Evolutionary conservation across 2,329 filamentous ascomycete species (phyloP).

Genomic region (Monosporascus ibericus): DNA sequence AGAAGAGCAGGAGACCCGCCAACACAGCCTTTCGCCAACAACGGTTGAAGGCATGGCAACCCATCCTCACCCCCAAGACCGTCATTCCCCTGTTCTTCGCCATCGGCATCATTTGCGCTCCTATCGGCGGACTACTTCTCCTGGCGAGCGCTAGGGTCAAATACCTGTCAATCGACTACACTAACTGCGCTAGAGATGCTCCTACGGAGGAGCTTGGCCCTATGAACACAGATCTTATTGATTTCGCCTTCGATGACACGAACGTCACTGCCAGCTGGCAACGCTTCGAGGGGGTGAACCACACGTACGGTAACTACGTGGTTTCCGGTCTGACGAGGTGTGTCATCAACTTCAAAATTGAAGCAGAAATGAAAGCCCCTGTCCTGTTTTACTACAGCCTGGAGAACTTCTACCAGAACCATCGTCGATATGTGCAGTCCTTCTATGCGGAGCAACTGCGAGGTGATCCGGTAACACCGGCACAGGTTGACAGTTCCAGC

Average conservation of each 20-base stretch:
- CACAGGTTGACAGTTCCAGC: constrained; percentile 58
- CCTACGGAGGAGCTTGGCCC: constrained; percentile 28
- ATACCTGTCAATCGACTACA: constrained; percentile 89
- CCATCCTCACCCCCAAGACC: constrained; percentile 91
- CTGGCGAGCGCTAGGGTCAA: constrained; percentile 86
- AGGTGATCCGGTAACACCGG: constrained; percentile 56
- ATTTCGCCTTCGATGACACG: constrained; percentile 62
- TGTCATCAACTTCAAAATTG: constrained; percentile 70
- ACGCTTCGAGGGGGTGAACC: constrained; percentile 26
- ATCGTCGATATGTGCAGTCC: constrained; percentile 90
- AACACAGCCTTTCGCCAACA: constrained; percentile 98
- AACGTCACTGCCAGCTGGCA: constrained; percentile 33
- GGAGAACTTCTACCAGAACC: constrained; percentile 98
- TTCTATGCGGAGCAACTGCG: constrained; percentile 77
- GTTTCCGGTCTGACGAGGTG: constrained; percentile 43
- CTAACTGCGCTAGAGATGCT: constrained; percentile 60
- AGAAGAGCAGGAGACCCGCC: constrained; percentile 86
- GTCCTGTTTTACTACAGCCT: constrained; percentile 93
- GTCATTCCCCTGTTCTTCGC: constrained; percentile 59
- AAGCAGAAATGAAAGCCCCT: constrained; percentile 71
- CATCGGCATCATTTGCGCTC: constrained; percentile 79
- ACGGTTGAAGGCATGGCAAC: constrained; percentile 98
- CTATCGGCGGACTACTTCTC: constrained; percentile 79
- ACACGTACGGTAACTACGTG: constrained; percentile 25
- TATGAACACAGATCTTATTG: constrained; percentile 54